phyloP scores from a whole-genome alignment of 345 rosid species.

The Dimocarpus longan region DNA sequence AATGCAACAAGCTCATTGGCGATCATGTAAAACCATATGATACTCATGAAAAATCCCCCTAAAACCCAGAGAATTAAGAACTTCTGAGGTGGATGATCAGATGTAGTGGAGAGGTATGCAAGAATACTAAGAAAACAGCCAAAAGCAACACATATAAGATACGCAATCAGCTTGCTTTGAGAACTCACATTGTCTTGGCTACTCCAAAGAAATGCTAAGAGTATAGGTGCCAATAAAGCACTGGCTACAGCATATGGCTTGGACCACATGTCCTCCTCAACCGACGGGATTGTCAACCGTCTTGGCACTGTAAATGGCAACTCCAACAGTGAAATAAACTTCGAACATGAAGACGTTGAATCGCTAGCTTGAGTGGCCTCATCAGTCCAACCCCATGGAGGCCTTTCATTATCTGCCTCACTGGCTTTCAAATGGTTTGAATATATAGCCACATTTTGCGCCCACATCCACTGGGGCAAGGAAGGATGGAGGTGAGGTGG shows the following conservation, averaged over 20 bases:
- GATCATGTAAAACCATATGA: conserved; percentile 89
- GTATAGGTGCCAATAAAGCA: conserved; percentile 68
- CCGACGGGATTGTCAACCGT: conserved; percentile 72
- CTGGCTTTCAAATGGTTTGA: conserved; percentile 52
- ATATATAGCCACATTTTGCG: conserved; percentile 69
- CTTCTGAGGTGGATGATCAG: conserved; percentile 68
- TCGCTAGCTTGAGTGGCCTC: conserved; percentile 33
- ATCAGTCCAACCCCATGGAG: conserved; percentile 64
- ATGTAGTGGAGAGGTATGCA: conserved; percentile 48
- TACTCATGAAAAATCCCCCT: conserved; percentile 94
- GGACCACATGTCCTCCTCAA: conserved; percentile 78
- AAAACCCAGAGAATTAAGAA: conserved; percentile 77
- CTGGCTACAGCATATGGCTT: conserved; percentile 76
- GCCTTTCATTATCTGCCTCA: conserved; percentile 40
- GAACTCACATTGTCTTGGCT: conserved; percentile 47
- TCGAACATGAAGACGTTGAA: conserved; percentile 36
- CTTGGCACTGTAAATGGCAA: conserved; percentile 73
- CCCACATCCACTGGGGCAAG: conserved; percentile 81
- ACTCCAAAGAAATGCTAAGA: conserved; percentile 65
- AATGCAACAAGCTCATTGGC: conserved; percentile 92
- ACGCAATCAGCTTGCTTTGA: conserved; percentile 38
- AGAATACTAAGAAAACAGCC: conserved; percentile 62
- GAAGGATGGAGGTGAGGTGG: conserved; percentile 60
- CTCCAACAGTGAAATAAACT: conserved; percentile 54
- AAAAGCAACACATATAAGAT: conserved; percentile 40